Conservation (phyloP, 495 filamentous ascomycete genomes). For the Aspergillus campestris region DNA sequence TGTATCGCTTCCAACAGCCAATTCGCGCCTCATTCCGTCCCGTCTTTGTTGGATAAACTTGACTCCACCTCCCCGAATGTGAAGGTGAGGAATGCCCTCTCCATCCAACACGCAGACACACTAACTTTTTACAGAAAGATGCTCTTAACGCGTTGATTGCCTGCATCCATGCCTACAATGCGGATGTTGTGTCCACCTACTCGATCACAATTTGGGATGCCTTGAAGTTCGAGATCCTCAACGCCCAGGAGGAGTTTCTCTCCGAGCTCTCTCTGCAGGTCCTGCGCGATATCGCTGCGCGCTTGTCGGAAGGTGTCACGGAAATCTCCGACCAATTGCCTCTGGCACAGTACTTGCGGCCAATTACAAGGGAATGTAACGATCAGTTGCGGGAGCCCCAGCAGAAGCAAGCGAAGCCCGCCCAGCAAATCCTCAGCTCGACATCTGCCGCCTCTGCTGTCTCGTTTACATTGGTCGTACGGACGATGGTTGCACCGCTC, state of each 20-base stretch:
- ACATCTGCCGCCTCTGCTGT: slow-evolving; percentile 46
- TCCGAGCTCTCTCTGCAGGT: slow-evolving; percentile 51
- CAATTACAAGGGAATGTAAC: slow-evolving; percentile 62
- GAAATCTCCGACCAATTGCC: slow-evolving; percentile 41
- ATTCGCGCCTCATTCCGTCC: slow-evolving; percentile 63
- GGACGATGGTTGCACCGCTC: slow-evolving; percentile 49
- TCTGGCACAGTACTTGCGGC: slow-evolving; percentile 52
- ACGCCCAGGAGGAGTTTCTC: slow-evolving; percentile 63
- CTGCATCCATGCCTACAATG: slow-evolving; percentile 52
- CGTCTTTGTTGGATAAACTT: slow-evolving; percentile 64
- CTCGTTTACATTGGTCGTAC: slow-evolving; percentile 47
- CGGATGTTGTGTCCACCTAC: slow-evolving; percentile 55
- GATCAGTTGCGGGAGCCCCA: slow-evolving; percentile 67
- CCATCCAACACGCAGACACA: background rate
- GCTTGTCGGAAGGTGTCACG: slow-evolving; percentile 46
- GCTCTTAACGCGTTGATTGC: slow-evolving; percentile 57
- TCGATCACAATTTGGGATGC: slow-evolving; percentile 66
- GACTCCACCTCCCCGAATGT: slow-evolving; percentile 68
- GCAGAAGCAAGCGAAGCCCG: slow-evolving; percentile 64
- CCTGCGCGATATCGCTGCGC: slow-evolving; percentile 46
- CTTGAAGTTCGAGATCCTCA: slow-evolving; percentile 69
- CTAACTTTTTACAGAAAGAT: slow-evolving; percentile 50
- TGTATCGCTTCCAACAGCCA: slow-evolving; percentile 61
- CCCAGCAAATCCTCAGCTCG: slow-evolving; percentile 53
- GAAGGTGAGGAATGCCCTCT: slow-evolving; percentile 39